phyloP scores from a whole-genome alignment of 106 monocot genomes.

The Allium sativum region DNA sequence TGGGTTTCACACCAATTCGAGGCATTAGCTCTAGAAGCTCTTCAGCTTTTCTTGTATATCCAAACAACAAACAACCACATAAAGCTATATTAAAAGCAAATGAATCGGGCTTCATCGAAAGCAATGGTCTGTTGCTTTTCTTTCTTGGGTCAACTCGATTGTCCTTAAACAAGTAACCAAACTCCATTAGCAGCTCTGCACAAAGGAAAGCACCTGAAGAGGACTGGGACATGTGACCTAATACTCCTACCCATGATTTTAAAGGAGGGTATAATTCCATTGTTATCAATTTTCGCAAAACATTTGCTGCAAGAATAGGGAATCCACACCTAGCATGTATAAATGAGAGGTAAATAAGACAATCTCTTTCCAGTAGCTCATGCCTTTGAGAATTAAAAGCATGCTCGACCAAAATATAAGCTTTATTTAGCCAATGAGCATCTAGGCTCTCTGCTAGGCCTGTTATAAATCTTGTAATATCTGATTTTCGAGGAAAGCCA shows the following conservation, averaged over 20 bases:
- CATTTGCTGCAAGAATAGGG: constrained; percentile 51
- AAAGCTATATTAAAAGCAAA: constrained; percentile 49
- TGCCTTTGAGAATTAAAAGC: constrained; percentile 32
- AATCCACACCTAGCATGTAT: constrained; percentile 49
- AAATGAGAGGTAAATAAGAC: constrained; percentile 58
- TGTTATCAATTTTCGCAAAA: constrained; percentile 56
- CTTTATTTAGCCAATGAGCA: constrained; percentile 46
- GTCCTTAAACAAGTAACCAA: constrained; percentile 69
- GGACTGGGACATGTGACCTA: constrained; percentile 65
- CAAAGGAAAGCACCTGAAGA: constrained; percentile 58
- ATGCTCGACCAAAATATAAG: constrained; percentile 38
- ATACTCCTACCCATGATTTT: constrained; percentile 46
- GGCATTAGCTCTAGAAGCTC: constrained; percentile 86
- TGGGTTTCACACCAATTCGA: constrained; percentile 54
- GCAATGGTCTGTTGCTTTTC: constrained; percentile 54
- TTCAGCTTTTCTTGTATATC: constrained; percentile 61
- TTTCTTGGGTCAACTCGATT: constrained; percentile 72
- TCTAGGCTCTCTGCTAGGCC: constrained; percentile 68
- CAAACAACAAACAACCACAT: constrained; percentile 55
- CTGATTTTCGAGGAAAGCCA: constrained; percentile 62
- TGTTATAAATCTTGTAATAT: constrained; percentile 46
- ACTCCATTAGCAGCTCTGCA: constrained; percentile 63
- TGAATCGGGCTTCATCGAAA: constrained; percentile 64
- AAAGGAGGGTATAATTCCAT: constrained; percentile 57
- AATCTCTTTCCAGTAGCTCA: constrained; percentile 61